These are phyloP conservation scores for Cytospora leucostoma DNA, from an alignment of 2,329 filamentous ascomycete species.

Conservation along the genomic window DNA sequence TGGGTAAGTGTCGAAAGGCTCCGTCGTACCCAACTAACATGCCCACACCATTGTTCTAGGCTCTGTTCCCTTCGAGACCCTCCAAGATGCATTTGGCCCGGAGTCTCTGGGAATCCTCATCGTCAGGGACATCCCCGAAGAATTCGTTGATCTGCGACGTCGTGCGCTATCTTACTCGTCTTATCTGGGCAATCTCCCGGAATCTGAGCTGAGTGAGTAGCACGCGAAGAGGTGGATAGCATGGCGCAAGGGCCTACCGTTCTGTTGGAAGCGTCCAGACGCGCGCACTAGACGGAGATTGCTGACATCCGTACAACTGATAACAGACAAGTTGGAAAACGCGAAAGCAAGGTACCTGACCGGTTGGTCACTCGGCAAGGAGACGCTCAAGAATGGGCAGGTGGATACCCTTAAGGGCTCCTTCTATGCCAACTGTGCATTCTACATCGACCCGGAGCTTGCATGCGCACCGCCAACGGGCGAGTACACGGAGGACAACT, in stretches of 20 bases:
- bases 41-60: slow-evolving; percentile 45
- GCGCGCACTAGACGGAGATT: not conserved
- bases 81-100: slow-evolving; percentile 84
- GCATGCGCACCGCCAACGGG: slow-evolving; percentile 62
- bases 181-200: slow-evolving; percentile 80
- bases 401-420: slow-evolving; percentile 81
- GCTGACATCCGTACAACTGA: not conserved
- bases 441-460: slow-evolving; percentile 66
- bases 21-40: slow-evolving; percentile 1
- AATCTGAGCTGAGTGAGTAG: slow-evolving; percentile 66
- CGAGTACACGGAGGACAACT: slow-evolving; percentile 60
- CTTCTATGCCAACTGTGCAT: slow-evolving; percentile 82
- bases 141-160: slow-evolving; percentile 71
- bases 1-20: slow-evolving; percentile 32
- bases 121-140: slow-evolving; percentile 78
- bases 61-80: slow-evolving; percentile 65
- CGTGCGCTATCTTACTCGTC: slow-evolving; percentile 83
- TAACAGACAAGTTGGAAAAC: slow-evolving; percentile 58
- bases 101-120: slow-evolving; percentile 89
- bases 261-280: not conserved
- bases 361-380: slow-evolving; percentile 81
- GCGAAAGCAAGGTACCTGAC: slow-evolving; percentile 64
- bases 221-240: not conserved
- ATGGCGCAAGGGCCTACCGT: slow-evolving; percentile 6
- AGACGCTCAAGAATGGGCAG: slow-evolving; percentile 75